A percentile compares a stretch with the other conserved stretches of the same genome.
Evolutionary conservation across 208 protist genomes (phyloP).

Genomic region (Leishmania turanica): DNA sequence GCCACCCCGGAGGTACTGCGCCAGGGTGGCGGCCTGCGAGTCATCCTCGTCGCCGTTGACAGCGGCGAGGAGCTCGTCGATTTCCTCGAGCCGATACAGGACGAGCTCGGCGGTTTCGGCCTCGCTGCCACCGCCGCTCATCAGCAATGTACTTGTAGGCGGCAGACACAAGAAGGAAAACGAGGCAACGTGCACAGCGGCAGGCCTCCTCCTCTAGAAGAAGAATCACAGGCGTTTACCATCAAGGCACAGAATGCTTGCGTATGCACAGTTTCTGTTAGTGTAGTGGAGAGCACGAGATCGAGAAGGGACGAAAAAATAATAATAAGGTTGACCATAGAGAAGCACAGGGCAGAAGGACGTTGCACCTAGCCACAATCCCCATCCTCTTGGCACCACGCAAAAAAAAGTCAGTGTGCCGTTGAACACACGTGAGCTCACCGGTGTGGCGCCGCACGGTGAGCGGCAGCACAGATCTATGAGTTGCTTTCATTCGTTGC

Average conservation of each 20-base stretch:
- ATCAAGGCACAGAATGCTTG: neutral
- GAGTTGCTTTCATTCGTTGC: neutral
- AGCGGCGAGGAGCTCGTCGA: slow-evolving; percentile 71
- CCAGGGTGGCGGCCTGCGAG: slow-evolving; percentile 32
- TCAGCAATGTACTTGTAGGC: neutral
- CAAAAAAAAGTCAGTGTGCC: neutral
- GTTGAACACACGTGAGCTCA: too few relatives aligned
- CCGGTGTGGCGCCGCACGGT: neutral
- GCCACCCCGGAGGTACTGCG: slow-evolving; percentile 55
- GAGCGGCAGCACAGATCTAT: neutral
- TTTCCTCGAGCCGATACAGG: slow-evolving; percentile 59
- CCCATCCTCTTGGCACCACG: neutral
- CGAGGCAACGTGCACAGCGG: neutral
- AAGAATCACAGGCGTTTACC: neutral
- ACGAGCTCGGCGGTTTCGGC: slow-evolving; percentile 47
- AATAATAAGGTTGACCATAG: neutral
- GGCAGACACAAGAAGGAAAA: neutral
- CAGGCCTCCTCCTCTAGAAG: neutral
- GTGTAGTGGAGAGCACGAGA: neutral
- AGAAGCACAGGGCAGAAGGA: neutral
- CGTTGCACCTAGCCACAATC: neutral
- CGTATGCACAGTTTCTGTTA: neutral
- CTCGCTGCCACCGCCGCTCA: slow-evolving; percentile 21
- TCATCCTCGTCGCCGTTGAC: slow-evolving; percentile 46
- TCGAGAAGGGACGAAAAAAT: neutral